Conservation (phyloP, 2,329 filamentous ascomycete genomes). For the Exophiala calicioides region DNA sequence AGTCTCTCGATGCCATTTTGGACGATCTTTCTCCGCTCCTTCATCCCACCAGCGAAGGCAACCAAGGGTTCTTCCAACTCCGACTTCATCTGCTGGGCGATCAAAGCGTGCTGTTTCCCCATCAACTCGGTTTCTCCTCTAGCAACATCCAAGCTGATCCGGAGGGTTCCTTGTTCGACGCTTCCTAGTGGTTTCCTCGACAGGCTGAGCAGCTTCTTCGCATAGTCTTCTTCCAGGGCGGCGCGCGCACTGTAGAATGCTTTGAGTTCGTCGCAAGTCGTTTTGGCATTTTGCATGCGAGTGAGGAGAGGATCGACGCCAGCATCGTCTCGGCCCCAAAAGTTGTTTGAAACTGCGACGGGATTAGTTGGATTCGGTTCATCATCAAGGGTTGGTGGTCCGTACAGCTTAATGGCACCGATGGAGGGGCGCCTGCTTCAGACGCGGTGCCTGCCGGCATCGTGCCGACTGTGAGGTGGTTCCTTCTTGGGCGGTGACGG, state of each 20-base stretch:
- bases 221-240: conserved; percentile 94
- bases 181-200: conserved; percentile 88
- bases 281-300: conserved; percentile 92
- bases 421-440: conserved; percentile 26
- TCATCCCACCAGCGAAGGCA: conserved; percentile 91
- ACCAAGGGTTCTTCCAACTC: conserved; percentile 91
- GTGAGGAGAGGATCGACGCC: conserved; percentile 88
- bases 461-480: conserved; percentile 1
- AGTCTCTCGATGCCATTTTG: conserved; percentile 93
- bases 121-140: conserved; percentile 88
- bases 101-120: conserved; percentile 87
- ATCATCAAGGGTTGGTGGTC: background rate
- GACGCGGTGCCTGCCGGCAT: conserved; percentile 24
- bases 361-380: background rate
- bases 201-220: conserved; percentile 81
- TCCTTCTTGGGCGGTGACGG: background rate
- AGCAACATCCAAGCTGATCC: conserved; percentile 80
- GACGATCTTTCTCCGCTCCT: conserved; percentile 94
- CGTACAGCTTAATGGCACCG: conserved; percentile 29
- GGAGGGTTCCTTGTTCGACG: conserved; percentile 79
- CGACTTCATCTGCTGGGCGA: conserved; percentile 91
- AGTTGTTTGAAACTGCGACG: conserved; percentile 80
- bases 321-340: conserved; percentile 99
- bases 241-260: conserved; percentile 88
- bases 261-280: conserved; percentile 90